phyloP scores from a whole-genome alignment of 441 rosid species.

The Kokia cookei region DNA sequence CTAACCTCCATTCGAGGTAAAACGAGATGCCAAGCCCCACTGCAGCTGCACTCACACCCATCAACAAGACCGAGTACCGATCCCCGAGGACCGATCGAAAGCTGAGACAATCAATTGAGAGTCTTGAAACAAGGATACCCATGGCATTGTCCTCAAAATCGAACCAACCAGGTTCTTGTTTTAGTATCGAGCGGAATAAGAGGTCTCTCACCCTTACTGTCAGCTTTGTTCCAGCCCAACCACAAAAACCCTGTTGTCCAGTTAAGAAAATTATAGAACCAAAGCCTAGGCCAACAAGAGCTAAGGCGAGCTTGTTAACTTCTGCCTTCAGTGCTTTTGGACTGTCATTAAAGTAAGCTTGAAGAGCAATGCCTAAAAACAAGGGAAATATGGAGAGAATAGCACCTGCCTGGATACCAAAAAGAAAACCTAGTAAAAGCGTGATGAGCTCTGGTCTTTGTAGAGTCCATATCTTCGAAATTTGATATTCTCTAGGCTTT shows the following conservation, averaged over 20 bases:
- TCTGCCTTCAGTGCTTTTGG: conserved; percentile 19
- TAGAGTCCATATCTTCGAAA: conserved; percentile 46
- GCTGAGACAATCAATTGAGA: conserved; percentile 45
- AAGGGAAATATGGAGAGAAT: conserved; percentile 59
- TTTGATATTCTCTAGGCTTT: conserved; percentile 20
- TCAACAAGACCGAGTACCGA: conserved; percentile 52
- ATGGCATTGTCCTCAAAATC: conserved; percentile 56
- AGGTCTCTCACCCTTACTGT: conserved; percentile 44
- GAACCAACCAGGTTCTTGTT: conserved; percentile 75
- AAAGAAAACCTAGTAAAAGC: conserved; percentile 43
- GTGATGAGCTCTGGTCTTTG: conserved; percentile 46
- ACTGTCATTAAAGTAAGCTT: conserved; percentile 28
- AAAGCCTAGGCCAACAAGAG: conserved; percentile 48
- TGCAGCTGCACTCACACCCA: conserved; percentile 71
- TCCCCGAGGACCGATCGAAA: conserved; percentile 65
- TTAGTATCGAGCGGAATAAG: conserved; percentile 48
- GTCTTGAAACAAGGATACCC: conserved; percentile 52
- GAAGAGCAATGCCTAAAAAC: conserved; percentile 52
- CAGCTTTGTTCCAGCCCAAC: conserved; percentile 70
- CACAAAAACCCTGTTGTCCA: conserved; percentile 67
- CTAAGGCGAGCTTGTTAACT: conserved; percentile 32
- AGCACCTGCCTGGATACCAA: conserved; percentile 49
- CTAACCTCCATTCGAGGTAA: conserved; percentile 36
- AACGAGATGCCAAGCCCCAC: conserved; percentile 51
- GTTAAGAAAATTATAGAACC: conserved; percentile 48